Percentiles rank a stretch among this genome's conserved stretches.
phyloP scores from a whole-genome alignment of 179 eudicot species.

The Silene coronaria region DNA sequence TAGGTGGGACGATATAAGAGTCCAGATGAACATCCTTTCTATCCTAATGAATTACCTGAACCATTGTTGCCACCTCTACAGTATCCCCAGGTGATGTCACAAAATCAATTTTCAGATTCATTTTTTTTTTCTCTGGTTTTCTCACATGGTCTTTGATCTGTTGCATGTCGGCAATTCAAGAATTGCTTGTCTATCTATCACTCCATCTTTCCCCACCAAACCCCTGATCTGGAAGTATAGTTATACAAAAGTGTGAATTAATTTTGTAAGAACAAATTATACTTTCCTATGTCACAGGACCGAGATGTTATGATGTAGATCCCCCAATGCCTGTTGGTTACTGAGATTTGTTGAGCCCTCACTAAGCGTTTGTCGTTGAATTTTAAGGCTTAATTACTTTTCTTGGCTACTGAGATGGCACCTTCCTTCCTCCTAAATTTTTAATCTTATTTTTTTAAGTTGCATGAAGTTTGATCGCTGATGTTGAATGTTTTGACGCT shows the following conservation, averaged over 20 bases:
- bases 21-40: conserved; percentile 97
- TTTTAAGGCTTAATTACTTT: not conserved
- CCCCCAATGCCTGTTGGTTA: no score
- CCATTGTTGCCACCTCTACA: conserved; percentile 71
- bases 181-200: no score
- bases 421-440: not conserved
- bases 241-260: no score
- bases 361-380: not conserved
- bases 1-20: conserved; percentile 87
- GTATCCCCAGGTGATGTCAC: conserved; percentile 63
- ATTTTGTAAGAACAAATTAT: no score
- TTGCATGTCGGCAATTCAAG: no score
- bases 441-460: not conserved
- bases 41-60: conserved; percentile 62
- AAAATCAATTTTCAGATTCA: conserved; percentile 9
- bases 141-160: not conserved
- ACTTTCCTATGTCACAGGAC: no score
- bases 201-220: no score
- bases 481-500: conserved; percentile 1
- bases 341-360: not conserved
- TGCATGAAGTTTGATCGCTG: not conserved
- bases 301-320: no score
- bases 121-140: not conserved
- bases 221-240: no score
- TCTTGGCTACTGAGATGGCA: not conserved